phyloP scores from a whole-genome alignment of 345 rosid genomes.

The Citrus cavaleriei region DNA sequence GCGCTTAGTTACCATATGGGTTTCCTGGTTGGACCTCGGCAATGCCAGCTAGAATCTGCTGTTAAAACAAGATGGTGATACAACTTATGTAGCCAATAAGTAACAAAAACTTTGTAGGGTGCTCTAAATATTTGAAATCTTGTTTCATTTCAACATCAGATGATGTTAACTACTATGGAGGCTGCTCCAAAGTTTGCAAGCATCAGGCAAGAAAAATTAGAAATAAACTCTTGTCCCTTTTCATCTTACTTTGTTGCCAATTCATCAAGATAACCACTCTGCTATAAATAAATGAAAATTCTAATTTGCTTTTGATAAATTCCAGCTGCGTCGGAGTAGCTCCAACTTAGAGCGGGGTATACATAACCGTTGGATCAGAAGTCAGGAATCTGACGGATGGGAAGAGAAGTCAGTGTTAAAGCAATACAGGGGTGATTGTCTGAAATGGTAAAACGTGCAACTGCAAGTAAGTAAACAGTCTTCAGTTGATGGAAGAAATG shows the following conservation, averaged over 20 bases:
- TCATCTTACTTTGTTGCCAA: neutral
- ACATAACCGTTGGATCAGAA: too few relatives aligned
- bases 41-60: neutral
- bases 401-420: too few relatives aligned
- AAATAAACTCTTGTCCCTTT: neutral
- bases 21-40: neutral
- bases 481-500: too few relatives aligned
- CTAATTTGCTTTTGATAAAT: neutral
- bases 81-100: neutral
- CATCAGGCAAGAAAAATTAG: neutral
- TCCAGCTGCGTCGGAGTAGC: too few relatives aligned
- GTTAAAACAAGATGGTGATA: neutral
- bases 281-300: neutral
- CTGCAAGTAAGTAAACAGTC: too few relatives aligned
- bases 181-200: neutral
- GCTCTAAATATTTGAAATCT: neutral
- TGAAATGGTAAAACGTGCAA: too few relatives aligned
- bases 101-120: neutral
- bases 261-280: neutral
- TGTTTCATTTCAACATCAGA: neutral
- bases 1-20: neutral
- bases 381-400: too few relatives aligned
- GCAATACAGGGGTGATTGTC: too few relatives aligned
- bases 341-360: too few relatives aligned
- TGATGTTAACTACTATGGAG: neutral